Percentiles rank a stretch among this genome's conserved stretches.
These are phyloP conservation scores for Lanmaoa pseudosensibilis DNA, from an alignment of 768 basidiomycete genomes.

Conservation along the genomic window DNA sequence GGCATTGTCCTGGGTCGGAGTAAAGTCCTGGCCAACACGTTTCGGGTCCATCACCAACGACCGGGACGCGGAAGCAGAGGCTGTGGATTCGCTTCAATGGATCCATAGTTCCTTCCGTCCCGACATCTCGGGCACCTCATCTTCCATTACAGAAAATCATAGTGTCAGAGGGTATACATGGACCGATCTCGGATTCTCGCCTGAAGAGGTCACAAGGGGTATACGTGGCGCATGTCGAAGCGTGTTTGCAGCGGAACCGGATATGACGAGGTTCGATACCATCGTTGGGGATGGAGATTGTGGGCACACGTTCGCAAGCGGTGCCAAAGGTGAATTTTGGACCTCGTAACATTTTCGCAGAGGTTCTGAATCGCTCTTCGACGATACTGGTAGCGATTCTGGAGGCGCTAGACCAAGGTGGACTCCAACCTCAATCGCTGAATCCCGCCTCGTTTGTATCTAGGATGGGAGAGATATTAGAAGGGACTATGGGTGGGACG, in stretches of 20 bases:
- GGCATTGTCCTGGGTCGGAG: conserved; percentile 42
- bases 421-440: conserved; percentile 18
- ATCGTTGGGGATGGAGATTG: conserved; percentile 66
- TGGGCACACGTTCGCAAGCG: conserved; percentile 55
- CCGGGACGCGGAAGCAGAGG: conserved; percentile 5
- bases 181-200: conserved; percentile 11
- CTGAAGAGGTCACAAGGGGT: conserved; percentile 8
- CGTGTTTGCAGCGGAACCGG: conserved; percentile 47
- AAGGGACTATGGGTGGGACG: conserved; percentile 55
- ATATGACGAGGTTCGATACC: conserved; percentile 60
- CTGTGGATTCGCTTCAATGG: background rate
- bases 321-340: conserved; percentile 37
- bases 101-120: conserved; percentile 4
- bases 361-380: background rate
- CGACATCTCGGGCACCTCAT: background rate
- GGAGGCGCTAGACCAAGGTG: conserved; percentile 29
- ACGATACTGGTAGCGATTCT: conserved; percentile 33
- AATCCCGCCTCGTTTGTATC: conserved; percentile 26
- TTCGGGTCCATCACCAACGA: background rate
- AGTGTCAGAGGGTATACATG: background rate
- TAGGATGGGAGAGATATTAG: conserved; percentile 42
- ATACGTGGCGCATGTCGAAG: conserved; percentile 37
- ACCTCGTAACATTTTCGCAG: background rate
- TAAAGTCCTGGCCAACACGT: conserved; percentile 31
- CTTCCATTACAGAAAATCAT: background rate